Evolutionary conservation across 305 asterid genomes (phyloP).

Genomic region (Solanum hybrid): DNA sequence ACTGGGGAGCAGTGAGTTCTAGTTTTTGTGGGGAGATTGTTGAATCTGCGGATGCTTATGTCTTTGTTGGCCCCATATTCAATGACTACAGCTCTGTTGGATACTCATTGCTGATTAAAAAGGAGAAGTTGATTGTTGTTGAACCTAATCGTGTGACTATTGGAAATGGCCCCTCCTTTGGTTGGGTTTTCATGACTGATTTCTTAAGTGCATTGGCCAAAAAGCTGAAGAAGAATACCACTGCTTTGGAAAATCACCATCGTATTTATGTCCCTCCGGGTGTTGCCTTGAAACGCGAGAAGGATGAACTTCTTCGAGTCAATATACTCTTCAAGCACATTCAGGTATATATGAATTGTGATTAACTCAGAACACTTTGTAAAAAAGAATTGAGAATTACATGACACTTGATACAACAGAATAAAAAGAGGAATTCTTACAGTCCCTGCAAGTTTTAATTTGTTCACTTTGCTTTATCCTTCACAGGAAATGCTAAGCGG

Average conservation of each 20-base stretch:
- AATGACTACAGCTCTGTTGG: slow-evolving; percentile 84
- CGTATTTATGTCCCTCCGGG: slow-evolving; percentile 74
- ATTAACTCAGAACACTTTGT: not conserved
- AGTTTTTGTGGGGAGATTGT: slow-evolving; percentile 79
- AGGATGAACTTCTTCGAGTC: slow-evolving; percentile 62
- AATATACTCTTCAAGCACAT: slow-evolving; percentile 64
- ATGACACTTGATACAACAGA: not conserved
- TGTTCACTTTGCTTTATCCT: not conserved
- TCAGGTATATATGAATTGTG: slow-evolving; percentile 22
- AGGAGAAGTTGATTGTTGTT: slow-evolving; percentile 61
- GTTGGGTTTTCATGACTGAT: slow-evolving; percentile 76
- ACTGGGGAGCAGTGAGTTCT: slow-evolving; percentile 91
- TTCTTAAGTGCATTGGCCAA: slow-evolving; percentile 53
- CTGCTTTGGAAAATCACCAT: slow-evolving; percentile 72
- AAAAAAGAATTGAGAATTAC: not conserved
- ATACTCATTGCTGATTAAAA: slow-evolving; percentile 69
- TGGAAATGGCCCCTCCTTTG: slow-evolving; percentile 67
- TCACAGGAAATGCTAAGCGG: slow-evolving; percentile 60
- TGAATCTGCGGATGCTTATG: slow-evolving; percentile 84
- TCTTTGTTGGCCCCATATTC: slow-evolving; percentile 80
- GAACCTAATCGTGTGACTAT: slow-evolving; percentile 71
- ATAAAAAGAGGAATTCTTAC: not conserved
- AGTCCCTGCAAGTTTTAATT: not conserved
- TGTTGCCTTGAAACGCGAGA: slow-evolving; percentile 39
- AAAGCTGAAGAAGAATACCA: slow-evolving; percentile 45